These are phyloP conservation scores for Xylaria sp. DNA, from an alignment of 495 filamentous ascomycete genomes.

Conservation along the genomic window DNA sequence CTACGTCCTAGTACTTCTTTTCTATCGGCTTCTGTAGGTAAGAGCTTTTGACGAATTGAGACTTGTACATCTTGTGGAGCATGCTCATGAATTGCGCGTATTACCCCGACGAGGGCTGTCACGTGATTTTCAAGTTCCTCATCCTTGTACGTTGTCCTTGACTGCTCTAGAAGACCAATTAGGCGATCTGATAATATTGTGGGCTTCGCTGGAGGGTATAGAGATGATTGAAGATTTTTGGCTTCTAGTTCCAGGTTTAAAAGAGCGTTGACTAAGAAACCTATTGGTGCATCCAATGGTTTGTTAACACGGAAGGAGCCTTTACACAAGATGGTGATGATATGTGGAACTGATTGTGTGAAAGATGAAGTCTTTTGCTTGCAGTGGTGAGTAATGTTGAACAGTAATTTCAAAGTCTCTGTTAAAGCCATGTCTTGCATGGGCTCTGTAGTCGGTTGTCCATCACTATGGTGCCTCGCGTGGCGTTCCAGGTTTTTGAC, in stretches of 20 bases:
- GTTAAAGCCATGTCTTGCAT: constrained; percentile 81
- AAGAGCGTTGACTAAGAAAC: constrained; percentile 77
- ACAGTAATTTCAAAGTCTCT: constrained; percentile 87
- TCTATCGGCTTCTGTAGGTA: constrained; percentile 84
- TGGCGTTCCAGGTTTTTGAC: constrained; percentile 72
- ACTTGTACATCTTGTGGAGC: constrained; percentile 68
- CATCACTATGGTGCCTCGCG: constrained; percentile 45
- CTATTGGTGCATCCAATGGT: constrained; percentile 53
- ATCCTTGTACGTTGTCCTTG: constrained; percentile 65
- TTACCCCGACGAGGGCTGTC: constrained; percentile 73
- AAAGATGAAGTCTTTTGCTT: constrained; percentile 66
- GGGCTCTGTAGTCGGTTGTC: constrained; percentile 52
- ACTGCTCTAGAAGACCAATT: constrained; percentile 73
- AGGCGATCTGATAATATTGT: constrained; percentile 71
- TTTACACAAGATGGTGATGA: constrained; percentile 72
- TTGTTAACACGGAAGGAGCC: constrained; percentile 41
- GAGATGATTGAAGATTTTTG: constrained; percentile 44
- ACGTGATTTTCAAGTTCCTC: constrained; percentile 71
- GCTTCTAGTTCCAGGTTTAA: constrained; percentile 73
- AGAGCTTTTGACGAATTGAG: constrained; percentile 69
- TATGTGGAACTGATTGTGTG: constrained; percentile 68
- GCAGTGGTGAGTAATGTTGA: constrained; percentile 81
- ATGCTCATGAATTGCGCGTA: constrained; percentile 74
- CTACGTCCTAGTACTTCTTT: constrained; percentile 77
- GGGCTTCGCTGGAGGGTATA: constrained; percentile 73